phyloP scores from a whole-genome alignment of 192 early-diverging fungal species.

The Coemansia sp. region DNA sequence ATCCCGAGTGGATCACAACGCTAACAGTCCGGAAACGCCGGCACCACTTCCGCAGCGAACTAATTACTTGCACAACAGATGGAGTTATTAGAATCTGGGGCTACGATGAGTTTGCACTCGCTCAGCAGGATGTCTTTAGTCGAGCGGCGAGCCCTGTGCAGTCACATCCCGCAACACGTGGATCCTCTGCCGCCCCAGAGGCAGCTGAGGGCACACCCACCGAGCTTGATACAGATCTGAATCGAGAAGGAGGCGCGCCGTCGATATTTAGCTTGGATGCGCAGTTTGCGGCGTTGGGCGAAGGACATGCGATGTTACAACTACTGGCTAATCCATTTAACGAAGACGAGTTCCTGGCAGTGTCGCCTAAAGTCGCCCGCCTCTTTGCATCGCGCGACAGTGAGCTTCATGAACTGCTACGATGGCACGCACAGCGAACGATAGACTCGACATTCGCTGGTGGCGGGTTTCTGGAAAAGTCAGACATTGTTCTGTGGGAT shows the following conservation, averaged over 20 bases:
- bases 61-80: conserved; percentile 43
- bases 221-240: neutral
- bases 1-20: conserved; percentile 44
- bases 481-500: conserved; percentile 49
- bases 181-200: neutral
- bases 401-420: conserved; percentile 44
- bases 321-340: conserved; percentile 42
- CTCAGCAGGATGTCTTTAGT: conserved; percentile 42
- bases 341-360: conserved; percentile 51
- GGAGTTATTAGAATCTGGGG: conserved; percentile 49
- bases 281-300: conserved; percentile 29
- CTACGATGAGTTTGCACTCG: conserved; percentile 50
- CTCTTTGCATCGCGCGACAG: conserved; percentile 40
- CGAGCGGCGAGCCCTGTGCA: conserved; percentile 24
- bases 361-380: conserved; percentile 32
- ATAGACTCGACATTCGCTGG: conserved; percentile 31
- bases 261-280: conserved; percentile 33
- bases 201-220: neutral
- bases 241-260: neutral
- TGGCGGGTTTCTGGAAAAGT: conserved; percentile 32
- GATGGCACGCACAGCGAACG: conserved; percentile 41
- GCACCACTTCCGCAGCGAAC: conserved; percentile 44
- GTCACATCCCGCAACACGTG: neutral
- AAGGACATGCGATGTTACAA: conserved; percentile 17
- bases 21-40: conserved; percentile 40